These are phyloP conservation scores for Candida oleophila DNA, from an alignment of 805 yeast species.

Conservation along the genomic window DNA sequence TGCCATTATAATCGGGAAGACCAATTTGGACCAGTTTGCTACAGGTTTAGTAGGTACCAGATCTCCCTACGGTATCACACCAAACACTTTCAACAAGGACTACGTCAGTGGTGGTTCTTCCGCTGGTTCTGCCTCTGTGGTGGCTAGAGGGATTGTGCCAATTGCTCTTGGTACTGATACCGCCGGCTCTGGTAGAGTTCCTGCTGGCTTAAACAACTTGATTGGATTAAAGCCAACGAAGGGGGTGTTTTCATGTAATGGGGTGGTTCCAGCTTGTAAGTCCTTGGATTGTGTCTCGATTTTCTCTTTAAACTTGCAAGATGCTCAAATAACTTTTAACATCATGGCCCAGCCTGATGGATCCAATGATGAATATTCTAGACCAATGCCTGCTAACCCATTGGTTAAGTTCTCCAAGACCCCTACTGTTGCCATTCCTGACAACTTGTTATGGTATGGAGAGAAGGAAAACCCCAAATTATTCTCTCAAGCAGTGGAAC, in stretches of 20 bases:
- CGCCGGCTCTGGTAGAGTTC: conserved; percentile 97
- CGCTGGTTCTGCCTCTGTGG: conserved; percentile 93
- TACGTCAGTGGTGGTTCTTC: conserved; percentile 96
- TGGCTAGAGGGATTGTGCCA: conserved; percentile 87
- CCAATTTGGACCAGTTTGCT: conserved; percentile 95
- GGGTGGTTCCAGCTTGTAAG: conserved; percentile 97
- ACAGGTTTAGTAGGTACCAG: conserved; percentile 96
- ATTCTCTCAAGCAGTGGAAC: conserved; percentile 59
- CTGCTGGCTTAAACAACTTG: conserved; percentile 90
- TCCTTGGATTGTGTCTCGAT: conserved; percentile 91
- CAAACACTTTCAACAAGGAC: conserved; percentile 69
- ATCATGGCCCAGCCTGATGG: conserved; percentile 71
- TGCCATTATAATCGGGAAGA: conserved; percentile 90
- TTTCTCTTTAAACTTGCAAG: conserved; percentile 72
- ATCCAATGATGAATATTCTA: conserved; percentile 73
- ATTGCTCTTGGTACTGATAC: conserved; percentile 93
- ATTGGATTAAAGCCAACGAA: conserved; percentile 91
- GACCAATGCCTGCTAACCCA: conserved; percentile 70
- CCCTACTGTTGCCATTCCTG: conserved; percentile 78
- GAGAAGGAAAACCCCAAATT: conserved; percentile 75
- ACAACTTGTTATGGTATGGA: conserved; percentile 72
- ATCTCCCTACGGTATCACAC: conserved; percentile 90
- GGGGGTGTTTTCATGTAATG: conserved; percentile 81
- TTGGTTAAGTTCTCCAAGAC: conserved; percentile 53
- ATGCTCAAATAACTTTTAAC: conserved; percentile 77